These are phyloP conservation scores for Verticillium zaregamsianum DNA, from an alignment of 2,329 filamentous ascomycete species.

Conservation along the genomic window DNA sequence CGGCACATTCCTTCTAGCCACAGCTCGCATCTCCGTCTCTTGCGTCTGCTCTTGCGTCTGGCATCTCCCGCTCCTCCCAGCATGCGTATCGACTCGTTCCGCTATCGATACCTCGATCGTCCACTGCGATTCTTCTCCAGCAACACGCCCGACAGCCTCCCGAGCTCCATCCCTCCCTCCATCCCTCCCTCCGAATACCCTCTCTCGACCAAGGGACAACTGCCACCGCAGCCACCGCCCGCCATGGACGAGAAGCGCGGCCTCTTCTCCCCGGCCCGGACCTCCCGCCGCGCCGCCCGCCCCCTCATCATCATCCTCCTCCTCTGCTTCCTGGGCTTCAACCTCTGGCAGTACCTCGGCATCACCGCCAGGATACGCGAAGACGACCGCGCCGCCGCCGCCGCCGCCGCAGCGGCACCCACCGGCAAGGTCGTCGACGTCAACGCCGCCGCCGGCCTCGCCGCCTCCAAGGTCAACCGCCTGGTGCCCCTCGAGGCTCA, in stretches of 20 bases:
- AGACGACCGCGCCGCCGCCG: background rate
- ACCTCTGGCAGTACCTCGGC: constrained; percentile 4
- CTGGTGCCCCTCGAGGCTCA: constrained; percentile 83
- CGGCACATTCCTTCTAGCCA: background rate
- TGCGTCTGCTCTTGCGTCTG: background rate
- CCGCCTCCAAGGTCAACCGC: constrained; percentile 5
- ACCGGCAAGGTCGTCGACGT: background rate
- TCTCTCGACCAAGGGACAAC: background rate
- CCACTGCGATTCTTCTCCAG: background rate
- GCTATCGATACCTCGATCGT: background rate
- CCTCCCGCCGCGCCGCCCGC: constrained; percentile 5
- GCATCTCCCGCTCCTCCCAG: background rate
- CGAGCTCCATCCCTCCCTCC: background rate
- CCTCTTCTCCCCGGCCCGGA: background rate
- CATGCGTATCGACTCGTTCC: background rate
- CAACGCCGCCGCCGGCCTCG: background rate
- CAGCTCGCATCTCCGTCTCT: background rate
- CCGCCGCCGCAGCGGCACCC: background rate
- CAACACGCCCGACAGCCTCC: background rate
- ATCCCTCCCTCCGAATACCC: background rate
- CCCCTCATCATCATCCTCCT: constrained; percentile 3
- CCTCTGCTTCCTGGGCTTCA: constrained; percentile 5
- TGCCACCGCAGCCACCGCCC: background rate
- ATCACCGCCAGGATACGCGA: background rate
- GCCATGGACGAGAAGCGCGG: constrained; percentile 14